These are phyloP conservation scores for Trypanosoma boissoni DNA, from an alignment of 208 protist genomes.

Conservation along the genomic window DNA sequence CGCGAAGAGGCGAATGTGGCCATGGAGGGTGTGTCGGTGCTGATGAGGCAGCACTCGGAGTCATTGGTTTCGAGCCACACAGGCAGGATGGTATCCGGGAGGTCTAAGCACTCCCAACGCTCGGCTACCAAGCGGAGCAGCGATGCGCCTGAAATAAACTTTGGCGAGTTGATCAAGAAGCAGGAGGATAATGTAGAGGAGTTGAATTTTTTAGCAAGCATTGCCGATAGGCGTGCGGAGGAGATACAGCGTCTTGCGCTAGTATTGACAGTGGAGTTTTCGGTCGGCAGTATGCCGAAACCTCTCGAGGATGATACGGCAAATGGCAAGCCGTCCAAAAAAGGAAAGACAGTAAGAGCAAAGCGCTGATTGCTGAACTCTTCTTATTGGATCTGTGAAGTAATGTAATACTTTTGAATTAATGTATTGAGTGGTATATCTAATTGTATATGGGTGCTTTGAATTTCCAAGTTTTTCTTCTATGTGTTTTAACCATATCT, in stretches of 20 bases:
- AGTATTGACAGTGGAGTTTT: conserved; percentile 6
- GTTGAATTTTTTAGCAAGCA: conserved; percentile 12
- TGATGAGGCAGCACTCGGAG: neutral
- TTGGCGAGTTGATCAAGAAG: neutral
- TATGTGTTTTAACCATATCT: too few relatives aligned
- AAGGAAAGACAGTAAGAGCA: neutral
- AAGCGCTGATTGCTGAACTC: neutral
- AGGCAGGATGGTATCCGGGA: neutral
- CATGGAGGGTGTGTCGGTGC: neutral
- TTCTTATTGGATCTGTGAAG: neutral
- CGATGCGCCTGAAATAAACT: neutral
- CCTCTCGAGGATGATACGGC: neutral
- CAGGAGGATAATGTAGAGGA: conserved; percentile 14
- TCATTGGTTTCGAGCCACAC: neutral
- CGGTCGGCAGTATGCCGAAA: conserved; percentile 13
- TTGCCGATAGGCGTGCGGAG: conserved; percentile 19
- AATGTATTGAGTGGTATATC: neutral
- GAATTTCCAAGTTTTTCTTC: too few relatives aligned
- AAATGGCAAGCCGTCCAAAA: neutral
- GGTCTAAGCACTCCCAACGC: neutral
- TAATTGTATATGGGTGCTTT: conserved; percentile 1
- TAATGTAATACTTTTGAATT: neutral
- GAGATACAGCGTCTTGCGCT: conserved; percentile 6
- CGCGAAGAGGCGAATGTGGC: neutral
- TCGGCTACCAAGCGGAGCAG: neutral